Evolutionary conservation across 2,329 filamentous ascomycete genomes (phyloP), one percentile per base, ranked within the genome.

Genomic region (Colletotrichum caudatum): DNA sequence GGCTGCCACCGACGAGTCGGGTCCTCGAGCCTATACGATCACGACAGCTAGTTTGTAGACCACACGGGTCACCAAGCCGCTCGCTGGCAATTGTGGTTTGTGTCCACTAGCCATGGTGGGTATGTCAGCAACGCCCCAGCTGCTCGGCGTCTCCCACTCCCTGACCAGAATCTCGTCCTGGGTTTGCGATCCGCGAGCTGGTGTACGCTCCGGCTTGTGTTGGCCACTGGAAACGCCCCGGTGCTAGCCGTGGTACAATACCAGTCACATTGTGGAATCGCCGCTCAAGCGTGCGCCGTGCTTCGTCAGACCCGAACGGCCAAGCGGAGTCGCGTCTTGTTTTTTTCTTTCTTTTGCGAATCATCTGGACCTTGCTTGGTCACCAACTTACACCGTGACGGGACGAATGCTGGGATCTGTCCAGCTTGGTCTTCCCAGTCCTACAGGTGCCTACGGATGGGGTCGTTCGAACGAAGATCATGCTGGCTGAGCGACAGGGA

Each of bases 1-100:
- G 69, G 51, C 65, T 69, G 65, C 59, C 39, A 72, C 75, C 75
- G 76, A 75, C 61, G 73, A 77, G 75, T 76, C 71, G 29, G 3
- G 29, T n/a, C n/a, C n/a, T n/a, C 54, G 54, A 26, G 44, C 20
- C 60, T 51, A 37, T 44, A 39, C 35, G 23, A 65, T 54, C 14
- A 54, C 48, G 41, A 37, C 26, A 20, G 56, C 18, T 33, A 59
- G 3, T 46, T n/a, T n/a, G 44, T 46, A 46, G 5, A 46, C 20
- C 44, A n/a, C 46, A 29, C 23, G 64, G 37, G 59, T 64, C 58
- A 29, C 64, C 44, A 66, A 70, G 69, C 69, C 64, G 62, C 50
- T 29, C 64, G 62, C 50, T 44, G 50, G 48, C 51, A 53, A 39
- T 46, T 61, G 57, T 61, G 50, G 68, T 57, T 51, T 57, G 26